These are phyloP conservation scores for Lepidium didymum DNA, from an alignment of 345 rosid genomes.

Conservation along the genomic window DNA sequence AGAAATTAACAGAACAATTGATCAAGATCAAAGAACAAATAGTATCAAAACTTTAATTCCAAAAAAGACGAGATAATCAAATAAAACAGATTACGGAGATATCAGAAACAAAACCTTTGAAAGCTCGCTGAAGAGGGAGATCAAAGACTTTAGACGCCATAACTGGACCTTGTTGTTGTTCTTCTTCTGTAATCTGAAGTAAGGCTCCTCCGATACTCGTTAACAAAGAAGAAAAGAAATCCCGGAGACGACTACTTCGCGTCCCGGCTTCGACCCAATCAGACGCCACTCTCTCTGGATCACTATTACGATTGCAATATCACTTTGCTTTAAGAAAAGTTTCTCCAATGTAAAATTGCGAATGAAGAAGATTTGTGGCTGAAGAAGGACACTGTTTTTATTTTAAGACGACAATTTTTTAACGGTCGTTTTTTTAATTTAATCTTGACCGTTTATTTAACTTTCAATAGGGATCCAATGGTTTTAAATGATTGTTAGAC, in stretches of 20 bases:
- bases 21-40: neutral
- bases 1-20: neutral
- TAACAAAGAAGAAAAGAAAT: constrained; percentile 47
- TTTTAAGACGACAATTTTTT: too few species aligned
- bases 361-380: too few species aligned
- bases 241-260: constrained; percentile 57
- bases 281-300: constrained; percentile 46
- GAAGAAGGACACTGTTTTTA: too few species aligned
- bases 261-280: constrained; percentile 35
- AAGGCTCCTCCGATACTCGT: constrained; percentile 53
- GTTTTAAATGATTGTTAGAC: too few species aligned
- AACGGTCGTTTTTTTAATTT: too few species aligned
- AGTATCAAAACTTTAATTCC: neutral
- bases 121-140: constrained; percentile 25
- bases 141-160: constrained; percentile 44
- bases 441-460: too few species aligned
- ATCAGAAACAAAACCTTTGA: constrained; percentile 22
- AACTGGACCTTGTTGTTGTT: neutral
- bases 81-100: neutral
- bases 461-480: too few species aligned
- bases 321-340: too few species aligned
- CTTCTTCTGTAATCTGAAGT: constrained; percentile 30
- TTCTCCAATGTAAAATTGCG: too few species aligned
- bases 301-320: too few species aligned
- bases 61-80: neutral